Conservation (phyloP, 257 asterid species). For the Cruciata laevipes region DNA sequence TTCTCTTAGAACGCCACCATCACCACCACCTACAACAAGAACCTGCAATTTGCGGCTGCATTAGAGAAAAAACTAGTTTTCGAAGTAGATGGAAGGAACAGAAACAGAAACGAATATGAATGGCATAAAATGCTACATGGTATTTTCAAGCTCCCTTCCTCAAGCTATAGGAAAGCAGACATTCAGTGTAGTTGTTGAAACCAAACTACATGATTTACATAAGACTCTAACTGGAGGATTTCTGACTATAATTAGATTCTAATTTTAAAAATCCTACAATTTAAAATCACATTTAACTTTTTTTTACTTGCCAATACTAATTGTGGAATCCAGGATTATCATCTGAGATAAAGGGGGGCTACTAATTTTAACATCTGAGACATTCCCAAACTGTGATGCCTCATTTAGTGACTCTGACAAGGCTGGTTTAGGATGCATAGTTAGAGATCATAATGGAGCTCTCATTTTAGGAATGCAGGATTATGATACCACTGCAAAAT, state of each 20-base stretch:
- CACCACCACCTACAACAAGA: conserved; percentile 99
- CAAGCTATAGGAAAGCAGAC: not conserved
- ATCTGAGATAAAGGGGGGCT: not conserved
- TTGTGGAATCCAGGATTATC: not conserved
- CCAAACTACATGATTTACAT: not conserved
- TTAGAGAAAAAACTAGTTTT: conserved; percentile 6
- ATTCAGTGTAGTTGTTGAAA: not conserved
- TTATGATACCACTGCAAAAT: too few species aligned
- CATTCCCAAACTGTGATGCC: not conserved
- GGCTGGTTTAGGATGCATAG: too few species aligned
- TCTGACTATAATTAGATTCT: not conserved
- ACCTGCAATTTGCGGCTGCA: conserved; percentile 42
- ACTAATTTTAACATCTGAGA: not conserved
- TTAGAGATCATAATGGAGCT: too few species aligned
- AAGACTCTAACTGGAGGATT: not conserved
- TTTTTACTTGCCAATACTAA: too few species aligned
- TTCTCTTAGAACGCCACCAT: conserved; percentile 97
- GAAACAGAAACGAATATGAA: not conserved
- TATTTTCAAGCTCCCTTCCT: not conserved
- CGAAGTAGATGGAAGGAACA: not conserved
- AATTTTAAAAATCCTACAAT: too few species aligned
- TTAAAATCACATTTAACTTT: not conserved
- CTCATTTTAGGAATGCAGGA: too few species aligned
- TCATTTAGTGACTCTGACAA: too few species aligned
- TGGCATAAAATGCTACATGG: not conserved